Evolutionary conservation across 1,284 basidiomycete genomes (phyloP).

Genomic region (Thecaphora thlaspeos): DNA sequence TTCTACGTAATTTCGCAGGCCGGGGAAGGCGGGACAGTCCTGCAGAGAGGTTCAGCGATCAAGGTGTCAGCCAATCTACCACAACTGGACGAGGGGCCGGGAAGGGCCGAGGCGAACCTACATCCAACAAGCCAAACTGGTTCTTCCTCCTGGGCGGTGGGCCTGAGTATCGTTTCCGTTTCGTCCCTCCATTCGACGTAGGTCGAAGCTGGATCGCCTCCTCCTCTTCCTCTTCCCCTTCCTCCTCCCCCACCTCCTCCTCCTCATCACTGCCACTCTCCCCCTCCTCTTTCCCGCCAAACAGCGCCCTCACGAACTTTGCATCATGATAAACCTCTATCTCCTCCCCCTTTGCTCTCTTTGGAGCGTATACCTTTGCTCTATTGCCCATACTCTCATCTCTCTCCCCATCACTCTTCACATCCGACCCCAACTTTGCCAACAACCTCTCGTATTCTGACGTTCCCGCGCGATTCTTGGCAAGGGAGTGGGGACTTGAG

Average conservation of each 20-base stretch:
- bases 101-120: slow-evolving; percentile 51
- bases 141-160: slow-evolving; percentile 38
- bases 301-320: slow-evolving; percentile 13
- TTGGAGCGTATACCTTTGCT: slow-evolving; percentile 10
- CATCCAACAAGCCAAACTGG: slow-evolving; percentile 70
- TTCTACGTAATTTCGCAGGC: slow-evolving; percentile 69
- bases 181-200: not conserved
- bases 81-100: not conserved
- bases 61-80: not conserved
- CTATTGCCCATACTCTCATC: not conserved
- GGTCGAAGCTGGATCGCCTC: no score
- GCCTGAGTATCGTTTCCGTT: not conserved
- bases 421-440: slow-evolving; percentile 1
- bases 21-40: slow-evolving; percentile 78
- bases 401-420: not conserved
- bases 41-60: slow-evolving; percentile 52
- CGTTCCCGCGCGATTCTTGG: not conserved
- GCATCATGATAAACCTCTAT: slow-evolving; percentile 21
- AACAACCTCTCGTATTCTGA: slow-evolving; percentile 1
- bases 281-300: slow-evolving; percentile 1
- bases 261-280: not conserved
- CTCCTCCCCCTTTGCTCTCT: slow-evolving; percentile 9
- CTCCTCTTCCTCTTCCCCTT: not conserved
- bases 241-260: not conserved
- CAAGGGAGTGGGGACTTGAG: not conserved